phyloP scores from a whole-genome alignment of 768 basidiomycete genomes.

The Favolaschia claudopus region DNA sequence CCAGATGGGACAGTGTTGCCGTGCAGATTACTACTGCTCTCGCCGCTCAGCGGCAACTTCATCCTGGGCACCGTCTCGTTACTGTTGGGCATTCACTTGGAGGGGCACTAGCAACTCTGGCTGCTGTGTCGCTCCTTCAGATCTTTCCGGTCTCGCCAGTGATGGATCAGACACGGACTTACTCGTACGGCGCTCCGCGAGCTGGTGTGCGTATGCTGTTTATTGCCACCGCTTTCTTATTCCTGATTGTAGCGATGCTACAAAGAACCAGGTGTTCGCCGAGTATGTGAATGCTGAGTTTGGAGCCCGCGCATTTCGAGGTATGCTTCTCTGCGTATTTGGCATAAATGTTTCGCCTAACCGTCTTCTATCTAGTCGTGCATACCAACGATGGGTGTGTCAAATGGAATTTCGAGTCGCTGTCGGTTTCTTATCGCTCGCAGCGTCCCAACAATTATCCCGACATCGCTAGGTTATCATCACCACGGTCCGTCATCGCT shows the following conservation, averaged over 20 bases:
- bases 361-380: conserved; percentile 45
- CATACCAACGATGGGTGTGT: conserved; percentile 58
- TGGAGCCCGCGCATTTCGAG: conserved; percentile 50
- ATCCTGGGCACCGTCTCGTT: conserved; percentile 50
- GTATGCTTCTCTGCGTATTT: conserved; percentile 31
- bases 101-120: conserved; percentile 57
- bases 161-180: conserved; percentile 42
- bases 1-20: conserved; percentile 60
- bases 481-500: conserved; percentile 52
- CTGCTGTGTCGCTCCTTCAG: conserved; percentile 51
- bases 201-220: conserved; percentile 46
- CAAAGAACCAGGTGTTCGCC: conserved; percentile 55
- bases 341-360: not conserved
- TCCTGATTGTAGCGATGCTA: not conserved
- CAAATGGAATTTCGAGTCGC: not conserved
- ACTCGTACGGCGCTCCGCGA: conserved; percentile 60
- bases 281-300: conserved; percentile 52
- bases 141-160: conserved; percentile 48
- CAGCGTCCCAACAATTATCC: conserved; percentile 62
- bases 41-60: conserved; percentile 39
- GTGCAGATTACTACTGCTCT: conserved; percentile 47
- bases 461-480: conserved; percentile 54
- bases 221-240: not conserved
- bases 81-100: conserved; percentile 64
- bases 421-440: not conserved